These are phyloP conservation scores for Talaromyces atroroseus DNA, from an alignment of 2,329 filamentous ascomycete species.

Conservation along the genomic window DNA sequence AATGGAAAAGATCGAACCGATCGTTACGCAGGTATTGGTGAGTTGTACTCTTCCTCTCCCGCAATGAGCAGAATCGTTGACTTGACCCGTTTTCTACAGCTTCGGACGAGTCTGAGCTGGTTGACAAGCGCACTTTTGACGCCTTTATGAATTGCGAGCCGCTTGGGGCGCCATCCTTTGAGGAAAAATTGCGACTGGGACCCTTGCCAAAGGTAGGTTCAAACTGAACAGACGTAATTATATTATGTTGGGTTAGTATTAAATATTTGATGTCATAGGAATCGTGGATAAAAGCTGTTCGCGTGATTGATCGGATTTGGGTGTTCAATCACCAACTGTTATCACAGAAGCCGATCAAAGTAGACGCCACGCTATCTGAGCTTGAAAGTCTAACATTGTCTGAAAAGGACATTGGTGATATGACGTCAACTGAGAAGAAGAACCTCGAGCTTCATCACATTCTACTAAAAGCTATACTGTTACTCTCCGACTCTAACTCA, in stretches of 20 bases:
- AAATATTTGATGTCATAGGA: conserved; percentile 22
- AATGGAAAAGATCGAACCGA: conserved; percentile 32
- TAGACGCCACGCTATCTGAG: conserved; percentile 23
- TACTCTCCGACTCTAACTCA: conserved; percentile 30
- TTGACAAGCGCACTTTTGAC: conserved; percentile 34
- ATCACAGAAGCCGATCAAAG: conserved; percentile 27
- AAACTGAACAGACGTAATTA: neutral
- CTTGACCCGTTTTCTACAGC: conserved; percentile 19
- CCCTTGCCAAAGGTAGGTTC: conserved; percentile 33
- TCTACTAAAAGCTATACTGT: conserved; percentile 29
- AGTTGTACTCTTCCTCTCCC: conserved; percentile 18
- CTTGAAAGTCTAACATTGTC: conserved; percentile 22
- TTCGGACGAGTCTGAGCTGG: conserved; percentile 21
- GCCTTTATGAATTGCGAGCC: conserved; percentile 40
- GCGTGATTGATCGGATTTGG: conserved; percentile 32
- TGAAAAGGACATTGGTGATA: conserved; percentile 28
- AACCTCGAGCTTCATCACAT: conserved; percentile 28
- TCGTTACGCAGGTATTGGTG: conserved; percentile 35
- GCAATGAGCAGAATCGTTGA: conserved; percentile 6
- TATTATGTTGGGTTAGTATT: conserved; percentile 14
- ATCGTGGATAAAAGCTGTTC: conserved; percentile 31
- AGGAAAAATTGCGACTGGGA: conserved; percentile 34
- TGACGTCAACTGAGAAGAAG: conserved; percentile 32
- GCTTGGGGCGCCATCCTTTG: conserved; percentile 28
- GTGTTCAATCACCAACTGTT: conserved; percentile 27